A percentile compares a stretch with the other conserved stretches of the same genome.
phyloP scores from a whole-genome alignment of 331 rosid genomes.

The Ulmus americana region DNA sequence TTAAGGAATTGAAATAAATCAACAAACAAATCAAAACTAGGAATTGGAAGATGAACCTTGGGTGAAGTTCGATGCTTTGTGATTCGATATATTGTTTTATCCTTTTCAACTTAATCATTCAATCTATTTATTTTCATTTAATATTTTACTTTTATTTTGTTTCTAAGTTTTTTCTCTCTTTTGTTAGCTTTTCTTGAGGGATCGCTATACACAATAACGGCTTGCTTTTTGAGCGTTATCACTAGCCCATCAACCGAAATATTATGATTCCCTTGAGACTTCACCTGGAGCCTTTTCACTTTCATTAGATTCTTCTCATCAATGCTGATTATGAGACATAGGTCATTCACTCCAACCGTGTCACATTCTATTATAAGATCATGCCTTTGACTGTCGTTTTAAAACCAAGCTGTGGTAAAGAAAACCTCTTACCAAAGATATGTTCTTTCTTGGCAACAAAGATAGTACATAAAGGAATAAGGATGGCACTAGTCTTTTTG shows the following conservation, averaged over 20 bases:
- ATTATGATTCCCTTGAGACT: slow-evolving; percentile 83
- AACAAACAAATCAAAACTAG: too few species aligned
- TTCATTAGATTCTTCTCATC: slow-evolving; percentile 80
- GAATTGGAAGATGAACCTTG: too few species aligned
- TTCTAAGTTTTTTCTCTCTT: too few species aligned
- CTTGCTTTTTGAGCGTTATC: too few species aligned
- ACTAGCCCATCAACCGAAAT: slow-evolving; percentile 76
- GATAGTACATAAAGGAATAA: slow-evolving; percentile 45
- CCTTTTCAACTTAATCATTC: too few species aligned
- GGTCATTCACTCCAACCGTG: slow-evolving; percentile 51
- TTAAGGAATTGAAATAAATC: too few species aligned
- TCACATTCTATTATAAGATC: slow-evolving; percentile 86
- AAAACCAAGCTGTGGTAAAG: slow-evolving; percentile 68
- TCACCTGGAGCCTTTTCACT: slow-evolving; percentile 80
- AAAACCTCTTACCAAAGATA: slow-evolving; percentile 70
- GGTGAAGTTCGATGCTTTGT: too few species aligned
- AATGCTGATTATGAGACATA: slow-evolving; percentile 56
- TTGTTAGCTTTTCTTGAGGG: too few species aligned
- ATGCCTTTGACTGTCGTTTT: slow-evolving; percentile 66
- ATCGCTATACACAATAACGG: too few species aligned
- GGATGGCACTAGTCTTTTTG: slow-evolving; percentile 62
- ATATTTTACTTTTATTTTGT: too few species aligned
- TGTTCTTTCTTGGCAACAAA: slow-evolving; percentile 79
- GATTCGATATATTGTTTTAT: too few species aligned
- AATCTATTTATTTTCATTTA: too few species aligned